Percentiles rank a stretch among this genome's conserved stretches.
Conservation (phyloP, 371 early-diverging fungal species). For the Mucor ambiguus region DNA sequence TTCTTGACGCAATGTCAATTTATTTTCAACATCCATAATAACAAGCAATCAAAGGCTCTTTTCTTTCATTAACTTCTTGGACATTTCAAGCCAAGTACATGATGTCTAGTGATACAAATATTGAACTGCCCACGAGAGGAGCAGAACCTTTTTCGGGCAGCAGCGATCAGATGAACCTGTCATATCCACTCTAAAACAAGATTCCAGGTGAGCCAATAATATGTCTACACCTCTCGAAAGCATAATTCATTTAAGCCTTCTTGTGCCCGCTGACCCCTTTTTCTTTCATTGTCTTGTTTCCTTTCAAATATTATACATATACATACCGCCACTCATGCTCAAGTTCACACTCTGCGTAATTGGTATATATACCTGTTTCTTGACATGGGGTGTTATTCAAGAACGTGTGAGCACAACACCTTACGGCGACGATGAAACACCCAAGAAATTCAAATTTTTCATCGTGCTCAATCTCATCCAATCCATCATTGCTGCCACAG, state of each 20-base stretch:
- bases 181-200: not conserved
- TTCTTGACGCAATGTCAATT: no score
- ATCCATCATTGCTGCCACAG: constrained; percentile 74
- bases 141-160: no score
- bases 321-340: constrained; percentile 45
- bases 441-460: constrained; percentile 82
- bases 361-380: constrained; percentile 94
- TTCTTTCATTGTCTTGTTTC: not conserved
- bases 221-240: constrained; percentile 3
- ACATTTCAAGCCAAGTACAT: no score
- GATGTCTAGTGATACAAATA: no score
- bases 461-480: constrained; percentile 89
- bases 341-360: constrained; percentile 74
- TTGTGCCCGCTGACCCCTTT: not conserved
- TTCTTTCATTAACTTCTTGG: no score
- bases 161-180: no score
- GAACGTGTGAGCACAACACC: constrained; percentile 88
- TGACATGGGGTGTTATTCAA: constrained; percentile 95
- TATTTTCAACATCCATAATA: no score
- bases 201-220: not conserved
- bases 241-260: not conserved
- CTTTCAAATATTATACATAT: not conserved
- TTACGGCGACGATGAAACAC: constrained; percentile 65
- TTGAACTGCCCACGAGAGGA: no score
- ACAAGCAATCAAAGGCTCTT: no score